Base-by-base conservation (phyloP, 306 rosid species). In the Lathyrus oleraceus region DNA sequence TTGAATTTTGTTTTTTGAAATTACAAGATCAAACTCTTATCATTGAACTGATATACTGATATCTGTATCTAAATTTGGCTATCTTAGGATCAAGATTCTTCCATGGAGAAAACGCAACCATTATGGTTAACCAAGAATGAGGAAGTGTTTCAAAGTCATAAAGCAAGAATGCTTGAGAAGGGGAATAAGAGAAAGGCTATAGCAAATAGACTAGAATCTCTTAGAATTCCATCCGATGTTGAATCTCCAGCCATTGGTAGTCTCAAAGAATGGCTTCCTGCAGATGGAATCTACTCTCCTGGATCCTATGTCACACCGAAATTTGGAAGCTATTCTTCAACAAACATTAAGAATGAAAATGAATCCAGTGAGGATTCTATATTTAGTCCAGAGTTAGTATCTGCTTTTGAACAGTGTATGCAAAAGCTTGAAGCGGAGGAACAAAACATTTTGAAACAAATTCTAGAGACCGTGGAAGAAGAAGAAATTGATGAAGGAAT, bases 281-380 rank as follows among this genome's bases (percentile, higher is more conserved):
- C 35, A 35, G 57, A 71, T 45, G 82, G 76, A 70, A 67, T 80
- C 42, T 77, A 84, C 58, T 77, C 81, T 75, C 76, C 77, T 42
- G 83, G 72, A 47, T 60, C 83, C 59, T 78, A 84, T 74, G 56
- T 84, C 65, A 84, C 88, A 32, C 88, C 88, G 27, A 81, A 78
- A 75, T 78, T 84, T 45, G 88, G 88, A 2, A 81, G 71, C 74
- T 79, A 72, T 60, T 60, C 80, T 65, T 10, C 38, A 27, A 79
- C 35, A 59, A 48, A 73, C 43, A 59, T 51, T 14, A 19, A 44
- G 52, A 81, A 38, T 78, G 77, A 3, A 71, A 62, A 28, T 48
- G 83, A 66, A 62, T 65, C 79, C 6, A 21, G 23, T 47, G 74
- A 76, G 35, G 78, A 73, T 57, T 64, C 69, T 35, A 45, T 78